Evolutionary conservation across 2,329 filamentous ascomycete species (phyloP), one percentile per base, ranked within the genome.

Genomic region (Lasiodiplodia theobromae): DNA sequence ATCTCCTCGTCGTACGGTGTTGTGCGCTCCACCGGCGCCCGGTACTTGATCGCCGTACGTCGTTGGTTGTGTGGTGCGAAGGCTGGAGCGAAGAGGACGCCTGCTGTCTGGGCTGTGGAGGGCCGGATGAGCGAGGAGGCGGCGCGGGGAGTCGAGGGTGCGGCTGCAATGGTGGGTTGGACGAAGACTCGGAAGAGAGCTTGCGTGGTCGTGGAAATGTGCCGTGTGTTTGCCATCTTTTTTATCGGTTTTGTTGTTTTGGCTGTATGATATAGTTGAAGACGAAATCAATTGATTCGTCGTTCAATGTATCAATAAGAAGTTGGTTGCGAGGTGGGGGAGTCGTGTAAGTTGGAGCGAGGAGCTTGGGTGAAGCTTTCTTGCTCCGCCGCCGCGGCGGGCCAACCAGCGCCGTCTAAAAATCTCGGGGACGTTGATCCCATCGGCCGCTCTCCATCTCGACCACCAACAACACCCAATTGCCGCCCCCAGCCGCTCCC

Each of bases 1-100:
- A 89, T 89, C 60, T 84, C 82, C 18, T 80, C 72, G 79, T 89
- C 82, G 74, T 80, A 80, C 44, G 80, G 80, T 49, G 76, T 79
- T n/a, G 6, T 34, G 67, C 81, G 78, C 70, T 79, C 74, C 66
- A 78, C 75, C 6, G 82, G 73, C 11, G 77, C 75, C 62, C 79
- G 79, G 52, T 75, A 79, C 67, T 77, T 76, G n/a, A 64, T 63
- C 16, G 58, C 63, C 18, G 60, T 52, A 28, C 60, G 44, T 4
- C 44, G 60, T 18, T 57, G 67, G 12, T 47, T 67, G 11, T 38
- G 60, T 2, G 38, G 74, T 69, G 11, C 3, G 21, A 64, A 51
- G 12, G 47, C 25, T 5, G 60, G 28, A 18, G 34, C 57, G 69
- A 62, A 25, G 67, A 60, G 31, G 31, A 34, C 31, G 8, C 31